Evolutionary conservation across 2,329 filamentous ascomycete genomes (phyloP).

Genomic region (Elsinoe batatas): DNA sequence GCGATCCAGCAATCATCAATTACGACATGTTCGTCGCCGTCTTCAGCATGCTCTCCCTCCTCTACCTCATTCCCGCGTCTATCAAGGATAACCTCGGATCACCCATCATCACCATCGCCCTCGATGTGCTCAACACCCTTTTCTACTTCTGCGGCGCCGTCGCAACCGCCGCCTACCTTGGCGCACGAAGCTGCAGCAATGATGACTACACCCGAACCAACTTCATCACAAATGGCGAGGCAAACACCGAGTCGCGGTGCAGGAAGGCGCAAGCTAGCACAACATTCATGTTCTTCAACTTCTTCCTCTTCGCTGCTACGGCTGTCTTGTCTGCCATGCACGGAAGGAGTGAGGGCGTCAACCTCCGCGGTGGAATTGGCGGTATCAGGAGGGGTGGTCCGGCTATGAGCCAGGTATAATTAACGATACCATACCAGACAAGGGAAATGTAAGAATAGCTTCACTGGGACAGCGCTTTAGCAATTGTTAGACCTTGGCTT

Average conservation of each 20-base stretch:
- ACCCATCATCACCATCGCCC: constrained; percentile 43
- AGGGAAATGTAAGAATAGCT: constrained; percentile 1
- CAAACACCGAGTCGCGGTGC: constrained; percentile 54
- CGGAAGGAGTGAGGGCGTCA: constrained; percentile 40
- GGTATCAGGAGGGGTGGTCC: constrained; percentile 37
- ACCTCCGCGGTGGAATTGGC: constrained; percentile 37
- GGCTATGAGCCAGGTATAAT: constrained; percentile 48
- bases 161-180: constrained; percentile 59
- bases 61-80: constrained; percentile 51
- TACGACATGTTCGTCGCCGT: constrained; percentile 60
- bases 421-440: neutral
- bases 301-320: constrained; percentile 48
- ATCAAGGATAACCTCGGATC: constrained; percentile 45
- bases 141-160: constrained; percentile 64
- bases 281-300: constrained; percentile 73
- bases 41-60: constrained; percentile 53
- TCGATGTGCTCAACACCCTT: constrained; percentile 52
- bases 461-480: neutral
- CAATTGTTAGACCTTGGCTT: neutral
- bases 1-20: constrained; percentile 49
- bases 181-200: constrained; percentile 58
- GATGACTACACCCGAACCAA: constrained; percentile 33
- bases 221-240: constrained; percentile 38
- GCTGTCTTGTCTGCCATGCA: constrained; percentile 47
- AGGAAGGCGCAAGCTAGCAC: constrained; percentile 64